These are phyloP conservation scores for Jasminum sambac DNA, from an alignment of 257 asterid species.

Conservation along the genomic window DNA sequence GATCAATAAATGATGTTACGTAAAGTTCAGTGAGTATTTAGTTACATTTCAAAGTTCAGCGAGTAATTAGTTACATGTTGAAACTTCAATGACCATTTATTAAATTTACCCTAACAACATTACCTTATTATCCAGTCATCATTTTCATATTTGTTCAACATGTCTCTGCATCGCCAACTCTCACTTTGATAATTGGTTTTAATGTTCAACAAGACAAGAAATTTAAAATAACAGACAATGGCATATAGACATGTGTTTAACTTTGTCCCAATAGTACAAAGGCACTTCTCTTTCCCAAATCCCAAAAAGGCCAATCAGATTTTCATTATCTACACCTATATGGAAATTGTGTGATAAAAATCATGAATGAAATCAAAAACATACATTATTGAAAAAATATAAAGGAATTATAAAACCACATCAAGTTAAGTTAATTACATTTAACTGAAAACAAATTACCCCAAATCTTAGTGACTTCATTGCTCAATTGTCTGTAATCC, in stretches of 20 bases:
- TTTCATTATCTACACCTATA: no score
- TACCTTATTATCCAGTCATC: not conserved
- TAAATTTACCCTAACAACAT: no score
- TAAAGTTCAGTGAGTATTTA: no score
- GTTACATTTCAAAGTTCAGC: no score
- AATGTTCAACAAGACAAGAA: no score
- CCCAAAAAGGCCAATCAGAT: no score
- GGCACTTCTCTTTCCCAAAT: conserved; percentile 98
- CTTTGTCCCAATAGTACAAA: conserved; percentile 91
- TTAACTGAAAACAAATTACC: not conserved
- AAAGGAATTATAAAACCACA: not conserved
- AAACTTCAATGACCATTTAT: no score
- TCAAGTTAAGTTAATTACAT: not conserved
- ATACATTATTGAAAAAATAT: not conserved
- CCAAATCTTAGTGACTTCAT: not conserved
- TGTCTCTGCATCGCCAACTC: not conserved
- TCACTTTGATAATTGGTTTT: not conserved
- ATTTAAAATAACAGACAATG: conserved; percentile 12
- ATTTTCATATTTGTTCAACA: conserved; percentile 12
- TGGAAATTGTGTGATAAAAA: no score
- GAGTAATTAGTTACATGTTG: no score
- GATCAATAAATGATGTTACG: no score
- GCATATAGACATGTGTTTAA: conserved; percentile 68
- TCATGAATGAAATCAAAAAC: not conserved
- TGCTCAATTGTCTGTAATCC: not conserved